Percentiles rank a stretch among this genome's conserved stretches.
Conservation (phyloP, 1,284 basidiomycete genomes). For the Volvariella volvacea region DNA sequence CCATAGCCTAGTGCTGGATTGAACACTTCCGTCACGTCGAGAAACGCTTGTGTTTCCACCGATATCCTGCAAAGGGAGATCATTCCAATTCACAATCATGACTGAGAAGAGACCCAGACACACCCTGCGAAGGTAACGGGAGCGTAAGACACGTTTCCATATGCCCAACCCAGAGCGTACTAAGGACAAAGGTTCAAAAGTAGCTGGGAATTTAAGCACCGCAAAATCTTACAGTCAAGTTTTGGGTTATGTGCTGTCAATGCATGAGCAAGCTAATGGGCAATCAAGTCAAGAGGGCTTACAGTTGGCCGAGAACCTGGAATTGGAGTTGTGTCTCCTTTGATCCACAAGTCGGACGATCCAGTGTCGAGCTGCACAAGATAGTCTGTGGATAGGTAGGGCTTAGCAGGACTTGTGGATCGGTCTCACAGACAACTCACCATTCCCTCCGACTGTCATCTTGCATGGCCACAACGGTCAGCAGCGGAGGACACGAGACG, state of each 20-base stretch:
- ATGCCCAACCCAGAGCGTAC: slow-evolving; percentile 78
- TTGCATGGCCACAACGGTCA: slow-evolving; percentile 23
- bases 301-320: slow-evolving; percentile 50
- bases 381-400: slow-evolving; percentile 36
- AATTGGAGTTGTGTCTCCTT: slow-evolving; percentile 41
- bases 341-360: slow-evolving; percentile 77
- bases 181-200: slow-evolving; percentile 19
- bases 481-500: slow-evolving; percentile 6
- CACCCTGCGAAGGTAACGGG: slow-evolving; percentile 64
- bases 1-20: slow-evolving; percentile 72
- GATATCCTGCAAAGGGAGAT: slow-evolving; percentile 40
- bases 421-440: slow-evolving; percentile 32
- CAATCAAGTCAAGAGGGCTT: slow-evolving; percentile 16
- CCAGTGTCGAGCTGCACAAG: slow-evolving; percentile 74
- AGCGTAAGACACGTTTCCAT: slow-evolving; percentile 54
- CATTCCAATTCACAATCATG: slow-evolving; percentile 5
- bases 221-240: slow-evolving; percentile 48
- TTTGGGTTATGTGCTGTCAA: slow-evolving; percentile 36
- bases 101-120: slow-evolving; percentile 13
- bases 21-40: slow-evolving; percentile 51
- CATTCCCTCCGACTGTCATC: slow-evolving; percentile 55
- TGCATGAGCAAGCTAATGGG: slow-evolving; percentile 4
- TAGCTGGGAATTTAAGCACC: neutral
- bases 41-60: slow-evolving; percentile 58
- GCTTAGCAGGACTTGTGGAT: slow-evolving; percentile 3